Percentiles rank a stretch among this genome's conserved stretches.
These are phyloP conservation scores for Phoma sp. DNA, from an alignment of 2,329 filamentous ascomycete species.

Conservation along the genomic window DNA sequence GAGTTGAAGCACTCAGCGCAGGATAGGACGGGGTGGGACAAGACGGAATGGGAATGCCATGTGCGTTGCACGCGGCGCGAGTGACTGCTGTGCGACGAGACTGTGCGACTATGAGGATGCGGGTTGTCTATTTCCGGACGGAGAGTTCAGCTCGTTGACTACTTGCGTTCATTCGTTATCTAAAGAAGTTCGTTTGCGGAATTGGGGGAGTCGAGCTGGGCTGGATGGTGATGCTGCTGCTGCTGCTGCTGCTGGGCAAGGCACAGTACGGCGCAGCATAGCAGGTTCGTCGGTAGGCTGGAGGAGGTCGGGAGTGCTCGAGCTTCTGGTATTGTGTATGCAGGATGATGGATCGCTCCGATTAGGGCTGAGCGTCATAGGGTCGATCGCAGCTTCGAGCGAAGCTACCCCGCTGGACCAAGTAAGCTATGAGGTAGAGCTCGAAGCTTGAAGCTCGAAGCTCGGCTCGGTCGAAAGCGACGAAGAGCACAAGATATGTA, in stretches of 20 bases:
- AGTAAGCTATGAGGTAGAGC: constrained; percentile 11
- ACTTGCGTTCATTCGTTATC: neutral
- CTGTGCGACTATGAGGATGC: neutral
- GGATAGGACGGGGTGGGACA: no score
- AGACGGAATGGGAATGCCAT: neutral
- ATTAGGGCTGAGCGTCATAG: neutral
- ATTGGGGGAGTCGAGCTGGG: neutral
- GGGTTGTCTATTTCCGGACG: neutral
- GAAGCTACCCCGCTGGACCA: constrained; percentile 20
- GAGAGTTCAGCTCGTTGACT: neutral
- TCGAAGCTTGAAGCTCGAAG: neutral
- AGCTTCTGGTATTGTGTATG: neutral
- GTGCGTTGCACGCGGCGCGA: constrained; percentile 10
- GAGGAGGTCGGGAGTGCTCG: neutral
- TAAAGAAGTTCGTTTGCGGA: constrained; percentile 1
- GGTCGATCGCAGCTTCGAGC: neutral
- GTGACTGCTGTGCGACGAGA: neutral
- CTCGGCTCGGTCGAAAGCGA: neutral
- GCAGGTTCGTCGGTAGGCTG: neutral
- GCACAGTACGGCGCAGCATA: neutral
- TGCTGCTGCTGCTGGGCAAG: neutral
- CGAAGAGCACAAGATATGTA: neutral
- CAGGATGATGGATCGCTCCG: constrained; percentile 14
- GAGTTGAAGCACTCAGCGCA: neutral
- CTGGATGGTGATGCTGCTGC: neutral